Evolutionary conservation across 495 filamentous ascomycete genomes (phyloP).

Genomic region (Xylaria cubensis): DNA sequence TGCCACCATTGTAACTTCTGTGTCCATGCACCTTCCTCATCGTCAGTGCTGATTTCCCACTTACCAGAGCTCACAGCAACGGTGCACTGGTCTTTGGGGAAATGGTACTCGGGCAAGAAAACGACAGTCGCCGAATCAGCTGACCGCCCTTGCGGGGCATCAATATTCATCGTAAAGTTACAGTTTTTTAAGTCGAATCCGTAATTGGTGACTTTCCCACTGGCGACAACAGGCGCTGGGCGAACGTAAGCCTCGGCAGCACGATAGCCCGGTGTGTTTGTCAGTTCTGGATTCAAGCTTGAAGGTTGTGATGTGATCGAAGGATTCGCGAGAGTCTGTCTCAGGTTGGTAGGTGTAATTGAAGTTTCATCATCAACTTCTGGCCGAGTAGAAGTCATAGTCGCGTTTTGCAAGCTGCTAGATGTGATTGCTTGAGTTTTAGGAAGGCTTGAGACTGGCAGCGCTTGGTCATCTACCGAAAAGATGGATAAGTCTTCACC

Average conservation of each 20-base stretch:
- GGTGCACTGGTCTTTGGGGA: slow-evolving; percentile 71
- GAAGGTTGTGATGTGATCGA: slow-evolving; percentile 69
- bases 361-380: slow-evolving; percentile 61
- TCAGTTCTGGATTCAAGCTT: slow-evolving; percentile 58
- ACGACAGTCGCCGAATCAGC: slow-evolving; percentile 78
- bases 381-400: slow-evolving; percentile 37
- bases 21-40: slow-evolving; percentile 67
- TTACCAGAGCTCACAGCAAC: slow-evolving; percentile 85
- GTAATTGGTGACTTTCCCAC: slow-evolving; percentile 69
- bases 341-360: slow-evolving; percentile 74
- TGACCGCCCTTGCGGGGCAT: slow-evolving; percentile 56
- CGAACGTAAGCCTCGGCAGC: slow-evolving; percentile 92
- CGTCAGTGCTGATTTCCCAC: slow-evolving; percentile 80
- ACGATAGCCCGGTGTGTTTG: slow-evolving; percentile 72
- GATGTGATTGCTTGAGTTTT: slow-evolving; percentile 46
- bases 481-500: slow-evolving; percentile 94
- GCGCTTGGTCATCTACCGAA: slow-evolving; percentile 77
- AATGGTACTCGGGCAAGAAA: slow-evolving; percentile 92
- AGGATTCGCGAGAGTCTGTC: slow-evolving; percentile 70
- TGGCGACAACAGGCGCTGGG: slow-evolving; percentile 78
- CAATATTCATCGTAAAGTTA: slow-evolving; percentile 72
- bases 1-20: slow-evolving; percentile 93
- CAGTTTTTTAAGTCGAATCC: slow-evolving; percentile 81
- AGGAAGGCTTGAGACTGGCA: slow-evolving; percentile 61
- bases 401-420: slow-evolving; percentile 40